Evolutionary conservation across 2,329 filamentous ascomycete genomes (phyloP), one percentile per base, ranked within the genome.

Genomic region (Claviceps sp.): DNA sequence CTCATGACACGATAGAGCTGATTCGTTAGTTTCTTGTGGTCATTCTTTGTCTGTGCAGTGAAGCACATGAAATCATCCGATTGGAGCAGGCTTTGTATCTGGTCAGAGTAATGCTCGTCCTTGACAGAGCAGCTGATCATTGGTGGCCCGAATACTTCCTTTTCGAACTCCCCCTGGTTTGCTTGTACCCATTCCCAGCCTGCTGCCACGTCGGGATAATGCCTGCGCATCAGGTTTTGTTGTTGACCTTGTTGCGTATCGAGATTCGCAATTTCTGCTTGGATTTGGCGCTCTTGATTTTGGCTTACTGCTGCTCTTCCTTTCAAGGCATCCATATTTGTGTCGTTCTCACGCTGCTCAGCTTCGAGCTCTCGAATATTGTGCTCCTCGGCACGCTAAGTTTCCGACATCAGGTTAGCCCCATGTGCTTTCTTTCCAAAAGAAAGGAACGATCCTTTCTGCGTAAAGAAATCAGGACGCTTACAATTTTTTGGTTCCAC

Each of bases 171-270:
- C 51, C 75, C 63, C 54, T 76, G 76, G 63, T 98, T 81, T 2
- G 80, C 66, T 61, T 87, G 77, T 50, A 97, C 76, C 90, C 91
- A 98, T 43, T 82, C 74, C 82, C 88, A 95, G 2, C 83, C 88
- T 57, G 64, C 71, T 11, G 77, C 77, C 2, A 85, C 80, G 52
- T 96, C 86, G 0, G 63, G 63, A 11, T 83, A 85, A 0, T 76
- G 16, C 5, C 63, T 73, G 50, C 72, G 73, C 51, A 98, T 75
- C 57, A 84, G 80, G 48, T 70, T 79, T 52, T 85, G 72, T 58
- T 88, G 84, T 61, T 86, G 85, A 5, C 89, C 90, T 54, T 82
- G 75, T 59, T 86, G 79, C 1, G 88, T 91, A 48, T 88, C 76
- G 14, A 95, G 73, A 18, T 71, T 76, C 24, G 72, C 65, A 22